Evolutionary conservation across 1,284 basidiomycete species (phyloP).

Genomic region (Fomes fomentarius): DNA sequence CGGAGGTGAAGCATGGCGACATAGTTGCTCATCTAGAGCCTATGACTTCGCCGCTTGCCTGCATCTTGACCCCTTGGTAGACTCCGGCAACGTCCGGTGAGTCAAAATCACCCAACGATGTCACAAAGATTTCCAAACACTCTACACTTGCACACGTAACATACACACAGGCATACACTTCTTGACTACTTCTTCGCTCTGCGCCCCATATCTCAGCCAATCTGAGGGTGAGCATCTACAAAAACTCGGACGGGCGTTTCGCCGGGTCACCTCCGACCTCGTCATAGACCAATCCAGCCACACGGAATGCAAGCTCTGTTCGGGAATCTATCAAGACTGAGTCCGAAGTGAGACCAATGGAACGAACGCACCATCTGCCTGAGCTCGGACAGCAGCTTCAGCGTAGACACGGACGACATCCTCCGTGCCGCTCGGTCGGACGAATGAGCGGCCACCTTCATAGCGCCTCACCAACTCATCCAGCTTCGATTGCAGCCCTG

Average conservation of each 20-base stretch:
- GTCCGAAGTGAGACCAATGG: constrained; percentile 2
- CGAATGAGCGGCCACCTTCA: constrained; percentile 89
- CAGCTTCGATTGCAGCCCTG: constrained; percentile 84
- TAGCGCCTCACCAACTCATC: constrained; percentile 85
- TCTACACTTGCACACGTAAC: constrained; percentile 15
- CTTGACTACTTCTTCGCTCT: constrained; percentile 12
- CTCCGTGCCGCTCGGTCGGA: constrained; percentile 97
- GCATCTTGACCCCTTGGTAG: neutral
- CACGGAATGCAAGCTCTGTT: constrained; percentile 80
- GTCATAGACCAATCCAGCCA: constrained; percentile 84
- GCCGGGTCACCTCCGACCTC: constrained; percentile 72
- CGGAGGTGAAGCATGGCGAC: constrained; percentile 22
- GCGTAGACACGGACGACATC: constrained; percentile 99
- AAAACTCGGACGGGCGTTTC: constrained; percentile 71
- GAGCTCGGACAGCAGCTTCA: constrained; percentile 77
- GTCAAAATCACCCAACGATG: constrained; percentile 20
- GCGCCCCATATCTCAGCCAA: constrained; percentile 3
- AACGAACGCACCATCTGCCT: constrained; percentile 73
- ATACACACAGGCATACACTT: constrained; percentile 22
- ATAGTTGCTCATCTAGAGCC: constrained; percentile 18
- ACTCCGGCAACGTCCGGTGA: constrained; percentile 19
- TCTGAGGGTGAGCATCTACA: constrained; percentile 35
- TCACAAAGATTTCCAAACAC: constrained; percentile 6
- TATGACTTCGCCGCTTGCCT: constrained; percentile 5
- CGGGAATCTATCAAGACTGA: constrained; percentile 6